These are phyloP conservation scores for Plasmodium ovale DNA, from an alignment of 169 alveolate genomes.

Conservation along the genomic window DNA sequence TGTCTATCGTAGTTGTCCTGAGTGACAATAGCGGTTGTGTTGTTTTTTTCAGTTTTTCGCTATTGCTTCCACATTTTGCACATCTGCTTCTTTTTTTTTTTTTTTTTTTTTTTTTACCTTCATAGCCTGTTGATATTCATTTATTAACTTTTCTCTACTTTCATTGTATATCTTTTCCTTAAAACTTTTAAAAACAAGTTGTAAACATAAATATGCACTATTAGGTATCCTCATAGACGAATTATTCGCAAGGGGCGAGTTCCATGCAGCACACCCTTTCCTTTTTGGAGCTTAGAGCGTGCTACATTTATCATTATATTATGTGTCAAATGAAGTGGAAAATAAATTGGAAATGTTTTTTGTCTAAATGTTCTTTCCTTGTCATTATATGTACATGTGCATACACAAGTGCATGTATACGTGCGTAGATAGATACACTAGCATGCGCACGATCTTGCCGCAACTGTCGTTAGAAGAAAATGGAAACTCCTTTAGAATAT, in stretches of 20 bases:
- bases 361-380: not conserved
- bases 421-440: not conserved
- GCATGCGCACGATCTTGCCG: not conserved
- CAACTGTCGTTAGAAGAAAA: not conserved
- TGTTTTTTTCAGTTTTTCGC: not conserved
- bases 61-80: too few species aligned
- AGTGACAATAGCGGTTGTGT: not conserved
- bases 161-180: conserved; percentile 62
- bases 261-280: not conserved
- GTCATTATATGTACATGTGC: not conserved
- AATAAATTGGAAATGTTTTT: too few species aligned
- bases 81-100: not conserved
- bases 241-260: not conserved
- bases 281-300: too few species aligned
- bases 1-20: conserved; percentile 70
- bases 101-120: conserved; percentile 21
- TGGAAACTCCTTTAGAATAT: not conserved
- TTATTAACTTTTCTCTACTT: conserved; percentile 44
- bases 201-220: not conserved
- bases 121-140: conserved; percentile 61
- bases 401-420: not conserved
- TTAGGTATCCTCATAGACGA: not conserved
- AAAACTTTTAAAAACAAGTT: conserved; percentile 18
- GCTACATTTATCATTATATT: too few species aligned
- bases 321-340: too few species aligned